A percentile compares a stretch with the other conserved stretches of the same genome.
These are phyloP conservation scores for Pythium periplocum DNA, from an alignment of 352 stramenopile species.

Conservation along the genomic window DNA sequence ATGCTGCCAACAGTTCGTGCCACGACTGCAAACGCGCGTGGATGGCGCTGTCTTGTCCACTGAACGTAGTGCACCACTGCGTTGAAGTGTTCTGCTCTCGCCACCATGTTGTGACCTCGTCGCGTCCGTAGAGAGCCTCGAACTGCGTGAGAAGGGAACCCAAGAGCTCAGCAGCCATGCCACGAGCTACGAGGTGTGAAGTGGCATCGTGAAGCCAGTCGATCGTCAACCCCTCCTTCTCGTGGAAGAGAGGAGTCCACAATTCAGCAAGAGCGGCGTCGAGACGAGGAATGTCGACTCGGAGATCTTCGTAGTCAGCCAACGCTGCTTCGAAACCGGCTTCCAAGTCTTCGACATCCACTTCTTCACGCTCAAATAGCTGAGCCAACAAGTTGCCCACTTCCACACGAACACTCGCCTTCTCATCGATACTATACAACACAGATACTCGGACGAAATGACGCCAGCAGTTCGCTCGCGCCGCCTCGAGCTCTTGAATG, in stretches of 20 bases:
- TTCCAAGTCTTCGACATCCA: conserved; percentile 46
- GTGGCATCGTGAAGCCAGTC: conserved; percentile 44
- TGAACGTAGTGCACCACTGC: not conserved
- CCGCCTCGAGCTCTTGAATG: conserved; percentile 51
- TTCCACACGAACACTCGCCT: conserved; percentile 36
- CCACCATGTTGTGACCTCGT: conserved; percentile 55
- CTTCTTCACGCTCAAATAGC: conserved; percentile 33
- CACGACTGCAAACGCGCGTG: not conserved
- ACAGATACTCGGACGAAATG: conserved; percentile 63
- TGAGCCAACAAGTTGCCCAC: conserved; percentile 36
- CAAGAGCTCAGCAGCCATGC: conserved; percentile 46
- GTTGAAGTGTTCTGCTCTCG: conserved; percentile 11
- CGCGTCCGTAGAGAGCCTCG: conserved; percentile 19
- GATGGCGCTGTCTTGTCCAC: not conserved
- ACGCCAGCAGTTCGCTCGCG: conserved; percentile 32
- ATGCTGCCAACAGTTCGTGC: not conserved
- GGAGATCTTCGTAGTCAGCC: conserved; percentile 66
- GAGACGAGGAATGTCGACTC: conserved; percentile 69
- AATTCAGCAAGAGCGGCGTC: conserved; percentile 53
- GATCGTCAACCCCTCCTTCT: conserved; percentile 31
- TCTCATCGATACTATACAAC: conserved; percentile 47
- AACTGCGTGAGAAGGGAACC: conserved; percentile 34
- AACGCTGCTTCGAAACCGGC: conserved; percentile 49
- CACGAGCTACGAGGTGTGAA: conserved; percentile 32
- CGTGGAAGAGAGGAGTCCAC: conserved; percentile 55